Evolutionary conservation across 1,139 yeast genomes (phyloP), one percentile per base, ranked within the genome.

Genomic region (Yamadazyma triangularis): DNA sequence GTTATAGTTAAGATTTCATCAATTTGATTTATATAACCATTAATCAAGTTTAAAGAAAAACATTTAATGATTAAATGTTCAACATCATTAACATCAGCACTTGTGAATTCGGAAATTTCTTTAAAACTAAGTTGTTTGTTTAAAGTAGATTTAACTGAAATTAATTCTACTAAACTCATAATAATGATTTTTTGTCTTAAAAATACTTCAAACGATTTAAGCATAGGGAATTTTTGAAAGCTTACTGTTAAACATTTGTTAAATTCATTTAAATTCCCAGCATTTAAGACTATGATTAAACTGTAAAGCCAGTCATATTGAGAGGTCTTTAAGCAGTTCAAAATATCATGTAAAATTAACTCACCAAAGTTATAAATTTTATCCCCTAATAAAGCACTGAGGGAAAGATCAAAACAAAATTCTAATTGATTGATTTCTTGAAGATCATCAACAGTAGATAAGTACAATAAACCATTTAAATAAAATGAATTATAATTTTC

Each of bases 311-410:
- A 89, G 32, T 64, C 58, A 51, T 77, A 79, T 31, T 69, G 68
- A 34, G 64, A 64, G 20, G 56, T 58, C 26, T 70, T 57, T 20
- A 36, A 32, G 19, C 31, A 34, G 30, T 69, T 58, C 55, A 91
- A 73, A 33, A 89, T 79, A 30, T 94, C 96, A 55, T 91, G 97
- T 53, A 88, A 77, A 38, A 91, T 73, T 43, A 91, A 74, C 60
- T 93, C 98, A 31, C 98, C 98, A 58, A 91, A 91, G 61, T 89
- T 91, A 67, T 88, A 93, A 45, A 91, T 85, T 52, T 78, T 80
- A 50, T 88, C 95, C 28, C 97, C 98, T 45, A 91, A 68, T 40
- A 91, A 65, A 0, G 97, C 98, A 26, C 95, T 80, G 31, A 88
- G 71, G 38, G 94, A 74, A 47, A 91, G 71, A 45, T 91, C 95